These are phyloP conservation scores for Phanerochaete sordida DNA, from an alignment of 768 basidiomycete genomes.

Conservation along the genomic window DNA sequence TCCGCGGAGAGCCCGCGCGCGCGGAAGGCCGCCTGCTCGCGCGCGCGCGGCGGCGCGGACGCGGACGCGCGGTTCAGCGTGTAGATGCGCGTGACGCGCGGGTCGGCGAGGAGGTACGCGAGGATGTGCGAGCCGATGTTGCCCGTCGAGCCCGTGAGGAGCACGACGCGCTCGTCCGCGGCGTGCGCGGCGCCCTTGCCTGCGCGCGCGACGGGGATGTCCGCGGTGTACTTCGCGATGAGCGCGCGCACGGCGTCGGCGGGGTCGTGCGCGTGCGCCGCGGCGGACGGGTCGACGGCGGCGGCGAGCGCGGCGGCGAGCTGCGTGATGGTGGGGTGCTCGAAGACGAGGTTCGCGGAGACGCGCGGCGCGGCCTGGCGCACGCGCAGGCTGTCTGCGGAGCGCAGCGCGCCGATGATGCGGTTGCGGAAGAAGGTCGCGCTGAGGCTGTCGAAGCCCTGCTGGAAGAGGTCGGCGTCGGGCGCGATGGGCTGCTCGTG, in stretches of 20 bases:
- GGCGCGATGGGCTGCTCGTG: not conserved
- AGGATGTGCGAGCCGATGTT: constrained; percentile 11
- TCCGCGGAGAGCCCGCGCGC: constrained; percentile 7
- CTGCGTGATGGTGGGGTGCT: constrained; percentile 6
- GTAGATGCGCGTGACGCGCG: constrained; percentile 5
- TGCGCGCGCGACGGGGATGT: not conserved
- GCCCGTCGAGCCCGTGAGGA: constrained; percentile 12
- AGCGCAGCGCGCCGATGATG: constrained; percentile 9
- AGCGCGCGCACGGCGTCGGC: not conserved
- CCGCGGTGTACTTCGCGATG: not conserved
- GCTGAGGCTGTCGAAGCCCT: constrained; percentile 14
- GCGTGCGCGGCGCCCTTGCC: not conserved
- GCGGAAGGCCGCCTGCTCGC: not conserved
- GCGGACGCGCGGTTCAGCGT: constrained; percentile 10
- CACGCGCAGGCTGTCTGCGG: not conserved
- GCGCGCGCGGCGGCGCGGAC: not conserved
- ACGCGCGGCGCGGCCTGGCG: not conserved
- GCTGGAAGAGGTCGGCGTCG: constrained; percentile 3
- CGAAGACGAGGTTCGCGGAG: constrained; percentile 10
- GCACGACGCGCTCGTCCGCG: not conserved
- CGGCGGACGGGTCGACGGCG: not conserved
- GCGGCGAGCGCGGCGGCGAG: not conserved
- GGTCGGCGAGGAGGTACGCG: constrained; percentile 7
- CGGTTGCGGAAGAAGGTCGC: constrained; percentile 14
- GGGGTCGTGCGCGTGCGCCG: not conserved